Base-by-base conservation (phyloP, 2,329 filamentous ascomycete species). In the Clonostachys byssicola region DNA sequence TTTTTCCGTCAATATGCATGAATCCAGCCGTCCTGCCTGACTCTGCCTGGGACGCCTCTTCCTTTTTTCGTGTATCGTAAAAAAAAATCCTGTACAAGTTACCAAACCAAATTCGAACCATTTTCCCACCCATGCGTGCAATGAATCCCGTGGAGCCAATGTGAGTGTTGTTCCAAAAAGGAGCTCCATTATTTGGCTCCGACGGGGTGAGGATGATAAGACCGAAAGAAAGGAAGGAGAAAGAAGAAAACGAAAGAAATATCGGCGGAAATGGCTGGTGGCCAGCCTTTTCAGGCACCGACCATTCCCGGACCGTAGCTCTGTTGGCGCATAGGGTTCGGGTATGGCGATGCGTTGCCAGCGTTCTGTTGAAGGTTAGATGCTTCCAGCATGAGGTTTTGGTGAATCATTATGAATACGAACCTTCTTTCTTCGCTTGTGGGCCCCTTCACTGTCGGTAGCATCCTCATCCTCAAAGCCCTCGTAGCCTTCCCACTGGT, bases 381-480 rank as follows among this genome's bases (percentile, higher is more conserved):
- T 62, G 55, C 60, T 23, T 34, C 14, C 20, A 34, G 9, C 16
- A 9, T 17, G 34, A 34, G 33, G 10, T 12, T 45, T 13, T 20
- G 23, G n/a, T 17, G 12, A 40, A 44, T 44, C 8, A 41, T 1
- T 23, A 13, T 34, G 16, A 16, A 39, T 23, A 42, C 61, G 54
- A 59, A 83, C 81, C 80, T 85, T 83, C 70, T 86, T 86, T 62
- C 81, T 75, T 55, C 81, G 75, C 68, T 86, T 86, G 55, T 77
- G 70, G 54, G 72, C 74, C 55, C 86, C 82, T 55, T 88, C 86
- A 55, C n/a, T n/a, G n/a, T n/a, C n/a, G n/a, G n/a, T n/a, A n/a
- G n/a, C n/a, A n/a, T n/a, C n/a, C n/a, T n/a, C n/a, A n/a, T n/a
- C n/a, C n/a, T n/a, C n/a, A n/a, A n/a, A n/a, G n/a, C n/a, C n/a